These are phyloP conservation scores for Flagelloscypha sp. DNA, from an alignment of 768 basidiomycete species.

Conservation along the genomic window DNA sequence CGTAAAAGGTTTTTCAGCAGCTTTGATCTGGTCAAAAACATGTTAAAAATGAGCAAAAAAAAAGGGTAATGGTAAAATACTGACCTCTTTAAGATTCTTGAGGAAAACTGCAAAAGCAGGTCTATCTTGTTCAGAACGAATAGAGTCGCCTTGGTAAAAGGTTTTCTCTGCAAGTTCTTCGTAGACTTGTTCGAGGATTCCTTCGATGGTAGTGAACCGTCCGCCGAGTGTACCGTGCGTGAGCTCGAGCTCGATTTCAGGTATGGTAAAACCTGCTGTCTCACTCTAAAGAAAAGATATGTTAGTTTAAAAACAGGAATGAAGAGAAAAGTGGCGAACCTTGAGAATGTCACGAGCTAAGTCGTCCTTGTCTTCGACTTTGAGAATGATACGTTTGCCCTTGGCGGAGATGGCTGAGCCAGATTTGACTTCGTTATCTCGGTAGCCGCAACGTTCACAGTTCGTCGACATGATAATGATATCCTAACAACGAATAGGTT, in stretches of 20 bases:
- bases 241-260: conserved; percentile 90
- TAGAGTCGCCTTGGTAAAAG: conserved; percentile 66
- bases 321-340: conserved; percentile 33
- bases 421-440: conserved; percentile 97
- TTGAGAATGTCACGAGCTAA: conserved; percentile 90
- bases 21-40: conserved; percentile 50
- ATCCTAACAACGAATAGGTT: conserved; percentile 44
- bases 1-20: conserved; percentile 74
- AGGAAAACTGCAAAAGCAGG: conserved; percentile 72
- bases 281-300: conserved; percentile 59
- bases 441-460: conserved; percentile 90
- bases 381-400: conserved; percentile 82
- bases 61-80: conserved; percentile 11
- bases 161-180: conserved; percentile 90
- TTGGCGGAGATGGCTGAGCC: conserved; percentile 81
- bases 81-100: conserved; percentile 61
- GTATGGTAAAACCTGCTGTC: conserved; percentile 80
- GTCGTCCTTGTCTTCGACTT: conserved; percentile 89
- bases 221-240: conserved; percentile 93
- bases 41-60: background rate
- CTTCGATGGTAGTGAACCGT: conserved; percentile 95
- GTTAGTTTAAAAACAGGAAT: background rate
- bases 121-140: conserved; percentile 35
- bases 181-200: conserved; percentile 88
- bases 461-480: conserved; percentile 98